Conservation (phyloP, 306 rosid genomes). For the Arachis stenosperma region DNA sequence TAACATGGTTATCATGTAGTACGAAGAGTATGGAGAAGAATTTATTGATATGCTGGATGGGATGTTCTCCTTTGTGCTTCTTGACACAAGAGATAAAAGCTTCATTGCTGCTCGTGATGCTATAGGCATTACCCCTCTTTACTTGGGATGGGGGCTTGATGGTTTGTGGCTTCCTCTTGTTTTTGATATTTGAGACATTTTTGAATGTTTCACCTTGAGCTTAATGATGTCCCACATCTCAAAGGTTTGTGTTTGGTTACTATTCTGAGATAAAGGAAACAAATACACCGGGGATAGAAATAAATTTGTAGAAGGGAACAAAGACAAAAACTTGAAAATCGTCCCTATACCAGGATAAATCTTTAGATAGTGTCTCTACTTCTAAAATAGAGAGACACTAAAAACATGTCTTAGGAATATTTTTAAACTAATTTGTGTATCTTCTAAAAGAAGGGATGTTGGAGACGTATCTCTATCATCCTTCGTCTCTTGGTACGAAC, state of each 20-base stretch:
- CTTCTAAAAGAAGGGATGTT: too few relatives aligned
- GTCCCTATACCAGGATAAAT: too few relatives aligned
- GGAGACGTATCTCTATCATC: too few relatives aligned
- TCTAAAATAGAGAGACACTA: too few relatives aligned
- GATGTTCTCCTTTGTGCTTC: constrained; percentile 93
- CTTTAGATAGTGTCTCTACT: too few relatives aligned
- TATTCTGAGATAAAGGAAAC: too few relatives aligned
- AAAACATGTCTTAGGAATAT: too few relatives aligned
- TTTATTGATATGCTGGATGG: constrained; percentile 95
- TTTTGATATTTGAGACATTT: neutral
- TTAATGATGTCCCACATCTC: constrained; percentile 11
- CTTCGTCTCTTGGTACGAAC: too few relatives aligned
- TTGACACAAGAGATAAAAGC: constrained; percentile 81
- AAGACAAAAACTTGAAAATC: too few relatives aligned
- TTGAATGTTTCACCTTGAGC: constrained; percentile 9
- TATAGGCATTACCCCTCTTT: constrained; percentile 89
- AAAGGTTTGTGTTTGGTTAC: neutral
- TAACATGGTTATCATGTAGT: constrained; percentile 55
- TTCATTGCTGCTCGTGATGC: constrained; percentile 95
- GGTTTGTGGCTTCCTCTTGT: constrained; percentile 57
- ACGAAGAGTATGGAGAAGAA: constrained; percentile 93
- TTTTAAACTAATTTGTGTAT: too few relatives aligned
- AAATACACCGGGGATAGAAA: too few relatives aligned
- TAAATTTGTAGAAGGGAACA: too few relatives aligned
- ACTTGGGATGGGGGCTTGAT: constrained; percentile 96